These are phyloP conservation scores for Leptographium radiaticola DNA, from an alignment of 2,329 filamentous ascomycete genomes.

Conservation along the genomic window DNA sequence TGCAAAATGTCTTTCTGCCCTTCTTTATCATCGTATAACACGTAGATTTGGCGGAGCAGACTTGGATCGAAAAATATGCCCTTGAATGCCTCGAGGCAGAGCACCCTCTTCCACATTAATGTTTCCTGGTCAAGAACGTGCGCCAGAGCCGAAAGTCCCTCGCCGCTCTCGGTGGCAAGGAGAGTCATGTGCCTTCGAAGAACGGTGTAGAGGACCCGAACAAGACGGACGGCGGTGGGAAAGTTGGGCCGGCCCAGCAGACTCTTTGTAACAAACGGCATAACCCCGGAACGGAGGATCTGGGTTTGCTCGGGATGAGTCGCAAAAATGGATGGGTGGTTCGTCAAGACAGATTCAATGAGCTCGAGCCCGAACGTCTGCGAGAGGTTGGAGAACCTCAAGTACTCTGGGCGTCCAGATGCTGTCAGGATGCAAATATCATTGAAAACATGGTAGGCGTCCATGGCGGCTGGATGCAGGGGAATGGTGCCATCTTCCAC, in stretches of 20 bases:
- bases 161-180: constrained; percentile 66
- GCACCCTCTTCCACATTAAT: constrained; percentile 68
- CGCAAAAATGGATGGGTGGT: constrained; percentile 69
- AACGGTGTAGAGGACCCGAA: constrained; percentile 72
- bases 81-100: constrained; percentile 86
- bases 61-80: constrained; percentile 72
- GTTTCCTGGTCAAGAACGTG: constrained; percentile 82
- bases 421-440: constrained; percentile 84
- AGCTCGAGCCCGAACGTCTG: constrained; percentile 80
- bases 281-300: constrained; percentile 61
- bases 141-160: constrained; percentile 68
- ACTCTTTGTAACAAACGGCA: constrained; percentile 70
- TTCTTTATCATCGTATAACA: constrained; percentile 61
- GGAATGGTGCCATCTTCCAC: constrained; percentile 50
- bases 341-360: constrained; percentile 79
- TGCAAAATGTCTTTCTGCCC: constrained; percentile 65
- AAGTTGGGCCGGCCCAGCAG: constrained; percentile 71
- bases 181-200: constrained; percentile 65
- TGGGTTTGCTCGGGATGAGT: constrained; percentile 69
- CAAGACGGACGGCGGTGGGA: constrained; percentile 66
- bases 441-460: constrained; percentile 78
- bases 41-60: constrained; percentile 67
- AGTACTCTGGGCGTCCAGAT: constrained; percentile 68
- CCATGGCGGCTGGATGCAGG: constrained; percentile 64
- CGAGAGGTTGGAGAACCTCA: constrained; percentile 65